Conservation (phyloP, 345 rosid genomes). For the Populus nigra region DNA sequence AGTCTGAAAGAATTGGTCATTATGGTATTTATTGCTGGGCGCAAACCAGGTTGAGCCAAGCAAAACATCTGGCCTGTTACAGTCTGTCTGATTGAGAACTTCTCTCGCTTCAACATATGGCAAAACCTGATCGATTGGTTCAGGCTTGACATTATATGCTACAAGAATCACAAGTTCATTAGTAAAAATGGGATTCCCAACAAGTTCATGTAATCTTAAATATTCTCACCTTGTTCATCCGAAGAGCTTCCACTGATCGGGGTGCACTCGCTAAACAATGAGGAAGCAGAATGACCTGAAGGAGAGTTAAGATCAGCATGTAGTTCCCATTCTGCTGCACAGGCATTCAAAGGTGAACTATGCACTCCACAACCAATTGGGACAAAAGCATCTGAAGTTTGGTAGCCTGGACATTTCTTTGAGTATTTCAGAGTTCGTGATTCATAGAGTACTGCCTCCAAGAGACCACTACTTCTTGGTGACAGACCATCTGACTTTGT, state of each 20-base stretch:
- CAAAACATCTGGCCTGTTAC: slow-evolving; percentile 58
- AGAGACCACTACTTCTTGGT: slow-evolving; percentile 74
- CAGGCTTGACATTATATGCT: slow-evolving; percentile 45
- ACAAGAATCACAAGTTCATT: slow-evolving; percentile 5
- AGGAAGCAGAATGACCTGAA: slow-evolving; percentile 57
- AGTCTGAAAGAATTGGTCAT: slow-evolving; percentile 50
- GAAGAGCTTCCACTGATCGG: slow-evolving; percentile 55
- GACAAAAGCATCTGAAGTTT: slow-evolving; percentile 57
- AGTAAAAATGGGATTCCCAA: not conserved
- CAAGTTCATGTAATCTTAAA: slow-evolving; percentile 7
- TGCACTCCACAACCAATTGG: slow-evolving; percentile 47
- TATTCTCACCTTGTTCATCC: slow-evolving; percentile 62
- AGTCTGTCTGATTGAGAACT: slow-evolving; percentile 24
- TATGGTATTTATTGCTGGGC: slow-evolving; percentile 43
- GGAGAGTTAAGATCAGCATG: slow-evolving; percentile 57
- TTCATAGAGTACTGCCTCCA: slow-evolving; percentile 83
- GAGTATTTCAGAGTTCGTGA: slow-evolving; percentile 62
- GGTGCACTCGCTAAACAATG: slow-evolving; percentile 50
- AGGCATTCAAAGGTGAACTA: slow-evolving; percentile 43
- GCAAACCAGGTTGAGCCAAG: slow-evolving; percentile 75
- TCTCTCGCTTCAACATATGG: slow-evolving; percentile 35
- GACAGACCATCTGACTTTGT: slow-evolving; percentile 53
- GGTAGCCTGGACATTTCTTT: slow-evolving; percentile 62
- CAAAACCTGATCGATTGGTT: slow-evolving; percentile 33
- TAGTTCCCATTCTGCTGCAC: slow-evolving; percentile 60